Evolutionary conservation across 495 filamentous ascomycete species (phyloP).

Genomic region (Chlorociboria aeruginascens): DNA sequence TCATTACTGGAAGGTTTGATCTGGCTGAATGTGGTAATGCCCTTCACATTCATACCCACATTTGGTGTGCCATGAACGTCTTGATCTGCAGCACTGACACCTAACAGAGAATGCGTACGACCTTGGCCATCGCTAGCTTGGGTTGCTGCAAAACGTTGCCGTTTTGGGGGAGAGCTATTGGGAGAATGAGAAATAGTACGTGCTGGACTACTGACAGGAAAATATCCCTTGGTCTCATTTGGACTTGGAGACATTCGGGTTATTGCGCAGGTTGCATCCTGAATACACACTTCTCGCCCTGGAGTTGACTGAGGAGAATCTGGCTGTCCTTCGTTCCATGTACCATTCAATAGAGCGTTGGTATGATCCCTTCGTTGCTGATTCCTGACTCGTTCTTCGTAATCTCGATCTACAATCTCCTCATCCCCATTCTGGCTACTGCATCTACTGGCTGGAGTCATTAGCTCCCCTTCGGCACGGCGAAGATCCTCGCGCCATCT

Average conservation of each 20-base stretch:
- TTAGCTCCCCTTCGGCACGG: constrained; percentile 26
- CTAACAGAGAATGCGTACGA: constrained; percentile 15
- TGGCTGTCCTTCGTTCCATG: constrained; percentile 49
- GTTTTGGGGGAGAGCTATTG: constrained; percentile 9
- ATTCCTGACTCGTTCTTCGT: constrained; percentile 13
- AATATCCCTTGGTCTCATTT: not conserved
- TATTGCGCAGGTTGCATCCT: constrained; percentile 2
- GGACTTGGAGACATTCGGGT: constrained; percentile 4
- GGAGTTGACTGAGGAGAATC: constrained; percentile 30
- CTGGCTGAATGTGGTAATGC: not conserved
- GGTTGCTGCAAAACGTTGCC: constrained; percentile 8
- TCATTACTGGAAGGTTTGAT: constrained; percentile 2
- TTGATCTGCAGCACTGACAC: constrained; percentile 4
- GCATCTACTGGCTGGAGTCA: constrained; percentile 10
- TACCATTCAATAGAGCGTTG: constrained; percentile 38
- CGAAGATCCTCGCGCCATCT: constrained; percentile 68
- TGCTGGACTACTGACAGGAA: not conserved
- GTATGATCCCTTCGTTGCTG: constrained; percentile 31
- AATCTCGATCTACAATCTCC: constrained; percentile 11
- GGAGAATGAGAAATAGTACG: constrained; percentile 2
- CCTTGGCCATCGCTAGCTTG: constrained; percentile 1
- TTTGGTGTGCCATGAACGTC: constrained; percentile 6
- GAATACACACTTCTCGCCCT: not conserved
- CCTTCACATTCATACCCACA: constrained; percentile 3
- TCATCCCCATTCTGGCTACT: constrained; percentile 5